These are phyloP conservation scores for Priceomyces melissophilus DNA, from an alignment of 805 yeast species.

Conservation along the genomic window DNA sequence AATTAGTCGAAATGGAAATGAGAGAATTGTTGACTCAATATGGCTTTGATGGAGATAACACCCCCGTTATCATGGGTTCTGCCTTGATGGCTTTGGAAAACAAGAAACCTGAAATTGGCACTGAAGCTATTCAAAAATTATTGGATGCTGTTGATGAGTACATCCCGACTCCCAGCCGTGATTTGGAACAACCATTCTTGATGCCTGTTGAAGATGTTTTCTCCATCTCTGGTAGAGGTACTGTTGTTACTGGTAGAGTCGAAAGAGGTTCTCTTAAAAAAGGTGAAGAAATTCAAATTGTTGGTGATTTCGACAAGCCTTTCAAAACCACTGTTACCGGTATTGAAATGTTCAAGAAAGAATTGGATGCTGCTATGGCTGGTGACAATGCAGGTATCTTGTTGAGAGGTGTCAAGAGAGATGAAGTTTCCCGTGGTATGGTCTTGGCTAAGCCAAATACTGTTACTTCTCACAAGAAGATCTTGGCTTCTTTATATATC, in stretches of 20 bases:
- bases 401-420: conserved; percentile 98
- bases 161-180: conserved; percentile 96
- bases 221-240: conserved; percentile 99
- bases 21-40: conserved; percentile 87
- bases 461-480: conserved; percentile 88
- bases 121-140: conserved; percentile 74
- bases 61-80: conserved; percentile 98
- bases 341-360: conserved; percentile 99
- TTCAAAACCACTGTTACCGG: conserved; percentile 95
- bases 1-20: conserved; percentile 99
- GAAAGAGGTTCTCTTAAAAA: conserved; percentile 97
- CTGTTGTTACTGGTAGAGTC: conserved; percentile 98
- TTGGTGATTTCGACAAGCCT: conserved; percentile 84
- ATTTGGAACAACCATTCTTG: conserved; percentile 91
- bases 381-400: conserved; percentile 99
- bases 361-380: conserved; percentile 94
- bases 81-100: conserved; percentile 95
- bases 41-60: conserved; percentile 97
- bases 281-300: conserved; percentile 98
- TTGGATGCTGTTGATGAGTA: conserved; percentile 89
- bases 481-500: conserved; percentile 89
- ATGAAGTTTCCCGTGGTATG: conserved; percentile 96
- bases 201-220: conserved; percentile 97
- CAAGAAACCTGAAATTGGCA: conserved; percentile 87
- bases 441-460: conserved; percentile 90